phyloP scores from a whole-genome alignment of 768 basidiomycete species.

The Panus rudis region DNA sequence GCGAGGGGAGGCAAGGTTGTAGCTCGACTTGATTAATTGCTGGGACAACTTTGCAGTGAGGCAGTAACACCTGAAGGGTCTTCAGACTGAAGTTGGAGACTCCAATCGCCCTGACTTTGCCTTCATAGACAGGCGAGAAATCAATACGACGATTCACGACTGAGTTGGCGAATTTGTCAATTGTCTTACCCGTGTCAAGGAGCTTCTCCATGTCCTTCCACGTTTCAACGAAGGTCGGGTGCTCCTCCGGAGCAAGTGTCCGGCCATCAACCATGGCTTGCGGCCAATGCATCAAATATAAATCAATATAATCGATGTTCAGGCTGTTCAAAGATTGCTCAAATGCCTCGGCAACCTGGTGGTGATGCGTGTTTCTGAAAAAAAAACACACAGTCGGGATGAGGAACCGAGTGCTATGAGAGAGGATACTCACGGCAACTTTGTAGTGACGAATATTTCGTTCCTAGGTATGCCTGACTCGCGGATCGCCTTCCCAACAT shows the following conservation, averaged over 20 bases:
- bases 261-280: constrained; percentile 1
- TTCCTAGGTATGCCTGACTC: constrained; percentile 38
- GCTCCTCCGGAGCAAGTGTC: constrained; percentile 10
- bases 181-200: constrained; percentile 18
- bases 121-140: constrained; percentile 6
- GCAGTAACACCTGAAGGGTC: constrained; percentile 30
- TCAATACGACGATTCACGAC: not conserved
- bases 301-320: constrained; percentile 10
- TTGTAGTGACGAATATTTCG: constrained; percentile 45
- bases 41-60: constrained; percentile 45
- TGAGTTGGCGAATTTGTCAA: not conserved
- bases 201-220: constrained; percentile 31
- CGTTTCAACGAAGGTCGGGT: constrained; percentile 24
- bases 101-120: constrained; percentile 29
- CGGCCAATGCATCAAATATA: constrained; percentile 13
- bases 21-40: constrained; percentile 64
- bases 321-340: constrained; percentile 8
- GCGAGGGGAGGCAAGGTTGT: constrained; percentile 65
- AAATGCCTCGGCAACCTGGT: constrained; percentile 2
- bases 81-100: constrained; percentile 37
- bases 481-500: constrained; percentile 39
- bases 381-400: not conserved
- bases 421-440: constrained; percentile 32
- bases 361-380: constrained; percentile 1
- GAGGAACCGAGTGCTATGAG: not conserved